Base-by-base conservation (phyloP, 2,329 filamentous ascomycete species). In the Cytospora mali region DNA sequence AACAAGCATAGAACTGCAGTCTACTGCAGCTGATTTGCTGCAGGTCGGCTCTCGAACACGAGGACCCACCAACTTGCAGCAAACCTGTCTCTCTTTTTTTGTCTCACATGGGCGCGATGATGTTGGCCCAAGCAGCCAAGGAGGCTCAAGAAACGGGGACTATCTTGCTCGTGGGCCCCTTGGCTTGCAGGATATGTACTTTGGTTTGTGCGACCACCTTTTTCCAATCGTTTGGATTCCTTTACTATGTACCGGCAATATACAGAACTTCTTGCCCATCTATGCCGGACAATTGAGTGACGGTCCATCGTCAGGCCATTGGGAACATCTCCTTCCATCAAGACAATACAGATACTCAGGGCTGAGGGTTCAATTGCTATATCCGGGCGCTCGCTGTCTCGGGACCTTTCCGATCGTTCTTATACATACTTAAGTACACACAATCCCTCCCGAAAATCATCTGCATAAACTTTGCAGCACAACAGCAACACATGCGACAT, bases 61-160 rank as follows among this genome's bases (percentile, higher is more conserved):
- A 33, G 31, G 6, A 11, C 27, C 31, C 53, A 42, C 29, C 21
- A n/a, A 4, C 31, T 27, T 42, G 35, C 54, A 56, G 54, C 25
- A 48, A 46, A 10, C n/a, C 25, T 31, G 46, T 58, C 55, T 58
- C 46, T 6, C 21, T n/a, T 48, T n/a, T 48, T 16, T 50, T 35
- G 55, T 50, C 55, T 31, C 39, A 49, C 21, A 46, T n/a, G 25
- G 31, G 18, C 13, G 13, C 27, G 5, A 48, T 35, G 10, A 50
- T 49, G 25, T 21, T 35, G 18, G 18, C 31, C 42, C n/a, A n/a
- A n/a, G n/a, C n/a, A n/a, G n/a, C 55, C 33, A 50, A 27, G 28
- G 28, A 16, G 46, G n/a, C 23, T 23, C 7, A 39, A 46, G 27
- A 25, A 46, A 53, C n/a, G n/a, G 31, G n/a, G 14, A 46, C n/a